These are phyloP conservation scores for Fonsecaea multimorphosa DNA, from an alignment of 2,329 filamentous ascomycete genomes.

Conservation along the genomic window DNA sequence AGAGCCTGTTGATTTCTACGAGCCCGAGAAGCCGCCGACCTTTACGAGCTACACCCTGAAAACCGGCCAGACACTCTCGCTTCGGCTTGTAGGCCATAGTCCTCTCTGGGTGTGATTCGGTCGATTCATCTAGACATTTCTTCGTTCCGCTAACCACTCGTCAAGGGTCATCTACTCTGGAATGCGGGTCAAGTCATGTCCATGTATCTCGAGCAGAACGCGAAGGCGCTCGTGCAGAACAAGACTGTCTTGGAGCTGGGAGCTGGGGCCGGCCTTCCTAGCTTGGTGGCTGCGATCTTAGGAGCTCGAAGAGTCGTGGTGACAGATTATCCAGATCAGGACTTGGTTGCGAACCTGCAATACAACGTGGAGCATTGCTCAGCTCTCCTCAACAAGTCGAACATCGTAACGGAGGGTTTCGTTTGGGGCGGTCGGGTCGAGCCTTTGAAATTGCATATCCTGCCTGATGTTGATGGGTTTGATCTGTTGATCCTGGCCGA, in stretches of 20 bases:
- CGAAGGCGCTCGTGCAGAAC: conserved; percentile 63
- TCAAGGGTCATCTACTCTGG: conserved; percentile 82
- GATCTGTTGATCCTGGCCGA: conserved; percentile 87
- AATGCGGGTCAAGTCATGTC: conserved; percentile 82
- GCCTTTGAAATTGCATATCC: conserved; percentile 64
- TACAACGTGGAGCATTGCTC: conserved; percentile 71
- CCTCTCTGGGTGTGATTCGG: conserved; percentile 72
- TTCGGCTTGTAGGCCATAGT: conserved; percentile 84
- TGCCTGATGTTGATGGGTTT: conserved; percentile 56
- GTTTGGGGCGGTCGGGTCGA: conserved; percentile 77
- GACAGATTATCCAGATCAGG: conserved; percentile 86
- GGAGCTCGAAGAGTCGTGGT: conserved; percentile 74
- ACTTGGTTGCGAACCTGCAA: conserved; percentile 79
- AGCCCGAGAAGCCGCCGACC: conserved; percentile 76
- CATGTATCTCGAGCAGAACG: conserved; percentile 74
- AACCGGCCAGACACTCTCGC: conserved; percentile 67
- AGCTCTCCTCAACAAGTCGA: conserved; percentile 49
- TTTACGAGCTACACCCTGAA: conserved; percentile 73
- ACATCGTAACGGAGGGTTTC: conserved; percentile 71
- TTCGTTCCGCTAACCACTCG: conserved; percentile 37
- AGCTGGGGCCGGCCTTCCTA: conserved; percentile 83
- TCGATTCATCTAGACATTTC: conserved; percentile 2
- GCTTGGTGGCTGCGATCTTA: conserved; percentile 74
- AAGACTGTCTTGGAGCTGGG: conserved; percentile 86
- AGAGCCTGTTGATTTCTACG: conserved; percentile 81